Evolutionary conservation across 2,329 filamentous ascomycete genomes (phyloP).

Genomic region (Colletotrichum sp.): DNA sequence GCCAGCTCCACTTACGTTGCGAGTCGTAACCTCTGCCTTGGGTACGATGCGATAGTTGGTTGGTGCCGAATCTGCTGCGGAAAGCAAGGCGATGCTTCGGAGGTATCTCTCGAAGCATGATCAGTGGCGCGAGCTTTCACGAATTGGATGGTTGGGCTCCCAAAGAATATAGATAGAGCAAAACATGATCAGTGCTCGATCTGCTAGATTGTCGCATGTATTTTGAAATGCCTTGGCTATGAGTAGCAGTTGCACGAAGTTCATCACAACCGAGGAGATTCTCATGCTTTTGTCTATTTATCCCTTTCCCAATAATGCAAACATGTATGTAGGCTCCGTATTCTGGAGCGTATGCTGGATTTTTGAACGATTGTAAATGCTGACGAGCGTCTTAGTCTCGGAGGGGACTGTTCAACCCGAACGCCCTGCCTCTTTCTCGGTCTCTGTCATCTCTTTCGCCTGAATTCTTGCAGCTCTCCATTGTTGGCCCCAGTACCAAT

Average conservation of each 20-base stretch:
- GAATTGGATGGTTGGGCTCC: background rate
- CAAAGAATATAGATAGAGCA: background rate
- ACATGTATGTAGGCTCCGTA: background rate
- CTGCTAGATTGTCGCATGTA: background rate
- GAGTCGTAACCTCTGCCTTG: background rate
- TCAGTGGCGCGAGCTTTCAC: background rate
- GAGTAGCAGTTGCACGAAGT: background rate
- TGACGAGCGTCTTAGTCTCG: background rate
- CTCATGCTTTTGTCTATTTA: background rate
- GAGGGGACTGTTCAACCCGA: background rate
- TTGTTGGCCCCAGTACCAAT: slow-evolving; percentile 16
- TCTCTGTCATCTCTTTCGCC: background rate
- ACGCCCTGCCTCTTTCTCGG: background rate
- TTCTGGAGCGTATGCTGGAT: background rate
- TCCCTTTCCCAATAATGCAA: background rate
- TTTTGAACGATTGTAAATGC: background rate
- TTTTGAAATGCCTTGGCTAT: background rate
- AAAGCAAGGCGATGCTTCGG: background rate
- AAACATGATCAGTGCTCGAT: background rate
- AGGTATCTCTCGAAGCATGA: background rate
- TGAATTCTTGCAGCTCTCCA: slow-evolving; percentile 4
- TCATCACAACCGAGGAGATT: background rate
- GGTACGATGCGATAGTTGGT: background rate
- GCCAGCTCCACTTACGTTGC: background rate
- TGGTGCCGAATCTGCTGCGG: background rate